A percentile compares a stretch with the other conserved stretches of the same genome.
phyloP scores from a whole-genome alignment of 164 flowering plant genomes.

The Aristolochia fimbriata region DNA sequence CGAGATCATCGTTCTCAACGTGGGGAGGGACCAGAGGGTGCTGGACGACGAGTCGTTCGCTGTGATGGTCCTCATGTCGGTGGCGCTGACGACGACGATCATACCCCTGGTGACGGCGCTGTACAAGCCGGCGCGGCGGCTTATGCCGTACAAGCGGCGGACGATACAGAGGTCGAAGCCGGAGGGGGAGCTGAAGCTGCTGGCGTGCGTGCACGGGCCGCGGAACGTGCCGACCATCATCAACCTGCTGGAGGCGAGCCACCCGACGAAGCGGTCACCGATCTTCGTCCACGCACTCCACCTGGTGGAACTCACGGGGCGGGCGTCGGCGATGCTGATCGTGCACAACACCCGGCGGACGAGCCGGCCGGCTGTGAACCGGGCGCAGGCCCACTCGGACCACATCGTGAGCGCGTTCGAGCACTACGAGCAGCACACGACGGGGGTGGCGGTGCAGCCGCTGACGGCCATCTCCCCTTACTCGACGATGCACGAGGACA shows the following conservation, averaged over 20 bases:
- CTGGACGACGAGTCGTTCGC: conserved; percentile 11
- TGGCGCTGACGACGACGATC: conserved; percentile 10
- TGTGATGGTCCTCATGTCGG: conserved; percentile 10
- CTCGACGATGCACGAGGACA: conserved; percentile 26
- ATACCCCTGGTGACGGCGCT: conserved; percentile 8
- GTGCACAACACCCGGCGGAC: conserved; percentile 8
- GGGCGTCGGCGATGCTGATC: conserved; percentile 14
- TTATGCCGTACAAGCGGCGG: conserved; percentile 14
- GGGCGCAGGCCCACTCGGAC: conserved; percentile 10
- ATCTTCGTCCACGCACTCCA: conserved; percentile 14
- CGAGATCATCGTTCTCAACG: conserved; percentile 33
- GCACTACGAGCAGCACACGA: conserved; percentile 10
- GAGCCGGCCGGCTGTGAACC: neutral
- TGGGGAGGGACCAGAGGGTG: conserved; percentile 16
- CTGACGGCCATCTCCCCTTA: conserved; percentile 24
- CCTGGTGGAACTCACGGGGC: conserved; percentile 21
- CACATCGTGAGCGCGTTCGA: conserved; percentile 16
- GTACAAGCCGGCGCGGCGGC: conserved; percentile 11
- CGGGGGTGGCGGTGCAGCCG: conserved; percentile 10
- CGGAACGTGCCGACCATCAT: conserved; percentile 19
- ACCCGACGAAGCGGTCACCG: conserved; percentile 16
- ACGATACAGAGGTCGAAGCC: conserved; percentile 14
- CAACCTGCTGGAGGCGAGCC: conserved; percentile 19
- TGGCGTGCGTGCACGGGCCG: conserved; percentile 19
- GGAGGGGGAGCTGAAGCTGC: conserved; percentile 12